Percentiles rank a stretch among this genome's conserved stretches.
These are phyloP conservation scores for Teunomyces pallodes DNA, from an alignment of 805 yeast genomes.

Conservation along the genomic window DNA sequence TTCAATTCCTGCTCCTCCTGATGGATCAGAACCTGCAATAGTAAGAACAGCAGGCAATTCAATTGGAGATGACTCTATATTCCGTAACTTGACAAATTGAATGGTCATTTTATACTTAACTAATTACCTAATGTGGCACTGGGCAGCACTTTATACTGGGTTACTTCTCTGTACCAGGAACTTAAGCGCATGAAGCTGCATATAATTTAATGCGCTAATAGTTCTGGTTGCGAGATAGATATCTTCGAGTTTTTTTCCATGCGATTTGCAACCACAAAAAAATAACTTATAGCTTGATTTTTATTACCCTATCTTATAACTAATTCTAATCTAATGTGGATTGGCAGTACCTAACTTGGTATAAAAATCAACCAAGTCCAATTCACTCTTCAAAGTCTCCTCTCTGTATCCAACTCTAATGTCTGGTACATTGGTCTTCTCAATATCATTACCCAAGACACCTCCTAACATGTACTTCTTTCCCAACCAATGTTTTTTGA, in stretches of 20 bases:
- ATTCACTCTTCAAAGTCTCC: conserved; percentile 73
- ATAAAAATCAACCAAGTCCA: conserved; percentile 64
- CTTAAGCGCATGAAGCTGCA: conserved; percentile 8
- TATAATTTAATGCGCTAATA: conserved; percentile 8
- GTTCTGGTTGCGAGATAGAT: background rate
- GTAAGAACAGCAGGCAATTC: conserved; percentile 23
- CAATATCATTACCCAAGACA: conserved; percentile 81
- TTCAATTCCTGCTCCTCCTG: conserved; percentile 92
- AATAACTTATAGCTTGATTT: conserved; percentile 4
- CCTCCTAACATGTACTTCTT: conserved; percentile 56
- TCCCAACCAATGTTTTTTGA: conserved; percentile 94
- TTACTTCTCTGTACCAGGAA: background rate
- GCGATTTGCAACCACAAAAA: background rate
- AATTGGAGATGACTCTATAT: background rate
- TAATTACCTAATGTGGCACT: background rate
- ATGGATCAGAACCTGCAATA: conserved; percentile 74
- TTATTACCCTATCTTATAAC: background rate
- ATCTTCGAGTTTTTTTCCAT: too few relatives aligned
- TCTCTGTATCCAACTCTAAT: conserved; percentile 80
- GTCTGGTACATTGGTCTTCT: conserved; percentile 92
- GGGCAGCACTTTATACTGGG: background rate
- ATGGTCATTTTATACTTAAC: background rate
- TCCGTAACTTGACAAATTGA: background rate
- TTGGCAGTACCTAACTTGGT: conserved; percentile 24
- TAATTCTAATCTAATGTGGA: background rate